phyloP scores from a whole-genome alignment of 805 yeast genomes.

The Gaillardinia entomophila region DNA sequence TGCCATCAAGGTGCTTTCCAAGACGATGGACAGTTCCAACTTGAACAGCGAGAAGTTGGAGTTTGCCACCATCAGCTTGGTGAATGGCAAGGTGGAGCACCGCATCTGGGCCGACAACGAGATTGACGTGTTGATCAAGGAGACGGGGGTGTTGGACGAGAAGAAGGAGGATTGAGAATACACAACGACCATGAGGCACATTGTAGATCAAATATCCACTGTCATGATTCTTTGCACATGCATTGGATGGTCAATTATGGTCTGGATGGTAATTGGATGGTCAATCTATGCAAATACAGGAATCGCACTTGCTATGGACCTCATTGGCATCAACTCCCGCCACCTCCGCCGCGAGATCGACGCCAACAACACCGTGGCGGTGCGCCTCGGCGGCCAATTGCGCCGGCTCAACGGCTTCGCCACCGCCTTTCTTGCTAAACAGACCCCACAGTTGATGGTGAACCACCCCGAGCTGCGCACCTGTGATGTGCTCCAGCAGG shows the following conservation, averaged over 20 bases:
- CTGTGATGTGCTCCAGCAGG: constrained; percentile 7
- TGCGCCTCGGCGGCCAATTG: constrained; percentile 16
- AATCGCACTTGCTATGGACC: constrained; percentile 11
- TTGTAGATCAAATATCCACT: background rate
- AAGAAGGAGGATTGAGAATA: constrained; percentile 2
- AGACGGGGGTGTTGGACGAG: constrained; percentile 58
- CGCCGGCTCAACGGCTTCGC: constrained; percentile 15
- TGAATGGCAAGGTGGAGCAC: constrained; percentile 50
- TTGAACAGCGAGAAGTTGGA: constrained; percentile 88
- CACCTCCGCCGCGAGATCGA: constrained; percentile 14
- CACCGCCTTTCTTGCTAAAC: constrained; percentile 14
- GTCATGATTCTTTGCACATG: too few relatives aligned
- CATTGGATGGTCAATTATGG: background rate
- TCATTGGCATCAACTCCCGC: constrained; percentile 12
- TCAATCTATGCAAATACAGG: background rate
- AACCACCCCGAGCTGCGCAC: background rate
- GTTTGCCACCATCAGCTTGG: constrained; percentile 65
- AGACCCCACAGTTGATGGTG: constrained; percentile 5
- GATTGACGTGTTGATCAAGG: constrained; percentile 67
- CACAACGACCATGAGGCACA: background rate
- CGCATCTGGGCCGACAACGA: constrained; percentile 78
- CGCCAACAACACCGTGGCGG: constrained; percentile 26
- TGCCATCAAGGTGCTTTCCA: constrained; percentile 86
- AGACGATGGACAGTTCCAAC: constrained; percentile 87
- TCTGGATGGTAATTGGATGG: background rate